These are phyloP conservation scores for Neonectria ditissima DNA, from an alignment of 2,329 filamentous ascomycete species.

Conservation along the genomic window DNA sequence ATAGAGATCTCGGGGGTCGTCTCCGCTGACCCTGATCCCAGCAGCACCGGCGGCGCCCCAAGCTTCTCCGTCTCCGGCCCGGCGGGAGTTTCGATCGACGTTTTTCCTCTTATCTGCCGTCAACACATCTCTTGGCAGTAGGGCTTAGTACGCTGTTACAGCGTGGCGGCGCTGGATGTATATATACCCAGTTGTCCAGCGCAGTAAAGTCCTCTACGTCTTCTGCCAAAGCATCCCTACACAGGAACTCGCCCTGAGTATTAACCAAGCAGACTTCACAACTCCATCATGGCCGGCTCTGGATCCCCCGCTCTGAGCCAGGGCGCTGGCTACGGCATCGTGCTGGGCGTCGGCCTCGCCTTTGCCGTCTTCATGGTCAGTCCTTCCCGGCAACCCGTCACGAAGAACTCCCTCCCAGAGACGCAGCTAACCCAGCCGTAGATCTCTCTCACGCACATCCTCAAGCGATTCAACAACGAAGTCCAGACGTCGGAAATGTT, in stretches of 20 bases:
- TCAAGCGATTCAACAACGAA: conserved; percentile 72
- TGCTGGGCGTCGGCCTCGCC: conserved; percentile 77
- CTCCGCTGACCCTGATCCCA: background rate
- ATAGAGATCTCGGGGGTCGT: background rate
- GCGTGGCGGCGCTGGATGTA: too few relatives aligned
- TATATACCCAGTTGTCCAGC: background rate
- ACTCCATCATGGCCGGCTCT: conserved; percentile 20
- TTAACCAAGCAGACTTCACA: background rate
- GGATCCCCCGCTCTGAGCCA: conserved; percentile 58
- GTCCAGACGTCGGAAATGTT: conserved; percentile 93
- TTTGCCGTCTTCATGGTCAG: conserved; percentile 77
- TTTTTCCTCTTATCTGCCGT: background rate
- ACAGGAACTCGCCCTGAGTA: background rate
- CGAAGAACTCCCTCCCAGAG: too few relatives aligned
- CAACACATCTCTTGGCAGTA: background rate
- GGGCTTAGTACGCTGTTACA: background rate
- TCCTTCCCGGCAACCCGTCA: background rate
- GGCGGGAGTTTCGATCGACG: background rate
- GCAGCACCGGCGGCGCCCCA: background rate
- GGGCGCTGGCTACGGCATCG: conserved; percentile 80
- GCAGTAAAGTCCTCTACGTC: background rate
- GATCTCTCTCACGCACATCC: conserved; percentile 76
- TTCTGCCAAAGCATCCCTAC: background rate
- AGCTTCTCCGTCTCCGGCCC: background rate
- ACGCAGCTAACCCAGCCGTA: conserved; percentile 13